Evolutionary conservation across 306 rosid species (phyloP).

Genomic region (Bauhinia variegata): DNA sequence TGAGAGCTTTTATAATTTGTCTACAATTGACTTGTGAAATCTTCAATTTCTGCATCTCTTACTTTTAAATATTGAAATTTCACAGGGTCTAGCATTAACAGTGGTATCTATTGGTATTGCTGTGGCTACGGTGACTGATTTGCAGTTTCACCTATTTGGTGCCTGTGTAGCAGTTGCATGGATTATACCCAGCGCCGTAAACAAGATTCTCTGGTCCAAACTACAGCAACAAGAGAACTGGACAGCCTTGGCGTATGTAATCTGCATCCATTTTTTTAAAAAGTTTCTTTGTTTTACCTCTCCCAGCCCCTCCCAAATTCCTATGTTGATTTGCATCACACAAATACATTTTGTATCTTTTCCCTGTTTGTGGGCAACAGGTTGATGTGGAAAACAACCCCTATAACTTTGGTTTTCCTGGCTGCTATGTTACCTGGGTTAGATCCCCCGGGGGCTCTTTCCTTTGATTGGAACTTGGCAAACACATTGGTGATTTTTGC

Average conservation of each 20-base stretch:
- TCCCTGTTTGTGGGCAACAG: constrained; percentile 46
- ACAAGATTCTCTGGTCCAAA: constrained; percentile 91
- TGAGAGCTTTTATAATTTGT: background rate
- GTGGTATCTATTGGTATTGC: constrained; percentile 79
- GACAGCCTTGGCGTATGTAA: constrained; percentile 82
- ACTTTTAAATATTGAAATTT: constrained; percentile 5
- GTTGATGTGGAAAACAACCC: constrained; percentile 93
- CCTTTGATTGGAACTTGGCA: constrained; percentile 68
- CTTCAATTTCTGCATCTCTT: background rate
- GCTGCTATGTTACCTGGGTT: constrained; percentile 71
- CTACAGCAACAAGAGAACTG: constrained; percentile 87
- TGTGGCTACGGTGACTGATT: constrained; percentile 84
- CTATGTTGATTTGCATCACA: constrained; percentile 1
- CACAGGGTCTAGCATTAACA: constrained; percentile 69
- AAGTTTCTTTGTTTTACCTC: background rate
- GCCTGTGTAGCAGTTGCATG: constrained; percentile 86
- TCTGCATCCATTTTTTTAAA: background rate
- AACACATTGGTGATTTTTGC: constrained; percentile 65
- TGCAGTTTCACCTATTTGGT: constrained; percentile 68
- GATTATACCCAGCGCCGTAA: constrained; percentile 84
- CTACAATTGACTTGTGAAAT: background rate
- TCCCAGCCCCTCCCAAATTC: background rate
- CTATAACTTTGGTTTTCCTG: constrained; percentile 69
- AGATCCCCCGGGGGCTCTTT: constrained; percentile 76
- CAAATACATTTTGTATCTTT: constrained; percentile 21